Evolutionary conservation across 2,329 filamentous ascomycete species (phyloP).

Genomic region (Pseudopithomyces chartarum): DNA sequence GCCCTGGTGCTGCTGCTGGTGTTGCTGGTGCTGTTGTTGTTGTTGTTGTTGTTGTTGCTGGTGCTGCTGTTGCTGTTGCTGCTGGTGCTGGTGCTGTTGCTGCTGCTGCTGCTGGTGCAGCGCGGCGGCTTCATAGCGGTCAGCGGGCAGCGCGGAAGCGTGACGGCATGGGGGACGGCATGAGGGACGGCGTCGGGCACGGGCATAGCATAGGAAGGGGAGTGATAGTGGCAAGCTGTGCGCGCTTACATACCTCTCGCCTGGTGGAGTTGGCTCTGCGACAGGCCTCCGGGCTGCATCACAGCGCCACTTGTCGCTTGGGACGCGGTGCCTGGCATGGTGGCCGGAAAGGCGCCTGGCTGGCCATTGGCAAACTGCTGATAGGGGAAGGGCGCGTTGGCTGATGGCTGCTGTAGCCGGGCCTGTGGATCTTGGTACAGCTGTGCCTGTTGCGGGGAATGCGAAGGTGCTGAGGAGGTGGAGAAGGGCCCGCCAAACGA

Average conservation of each 20-base stretch:
- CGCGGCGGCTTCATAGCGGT: slow-evolving; percentile 27
- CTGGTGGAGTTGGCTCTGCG: slow-evolving; percentile 41
- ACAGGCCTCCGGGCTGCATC: slow-evolving; percentile 43
- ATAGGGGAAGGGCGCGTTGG: slow-evolving; percentile 33
- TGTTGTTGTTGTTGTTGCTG: slow-evolving; percentile 38
- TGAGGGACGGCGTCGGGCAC: not conserved
- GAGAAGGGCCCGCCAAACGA: slow-evolving; percentile 41
- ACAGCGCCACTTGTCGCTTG: slow-evolving; percentile 33
- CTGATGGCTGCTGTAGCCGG: slow-evolving; percentile 40
- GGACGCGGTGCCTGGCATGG: slow-evolving; percentile 23
- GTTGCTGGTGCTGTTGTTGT: slow-evolving; percentile 35
- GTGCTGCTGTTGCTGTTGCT: slow-evolving; percentile 38
- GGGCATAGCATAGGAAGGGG: not conserved
- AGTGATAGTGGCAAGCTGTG: slow-evolving; percentile 7
- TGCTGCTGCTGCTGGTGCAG: slow-evolving; percentile 34
- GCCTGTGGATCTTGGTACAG: slow-evolving; percentile 39
- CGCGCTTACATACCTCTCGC: slow-evolving; percentile 48
- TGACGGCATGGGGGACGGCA: slow-evolving; percentile 5
- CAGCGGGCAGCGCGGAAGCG: slow-evolving; percentile 11
- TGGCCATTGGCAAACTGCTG: slow-evolving; percentile 41
- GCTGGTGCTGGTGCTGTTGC: slow-evolving; percentile 42
- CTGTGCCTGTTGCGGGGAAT: slow-evolving; percentile 39
- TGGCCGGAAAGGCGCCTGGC: slow-evolving; percentile 31
- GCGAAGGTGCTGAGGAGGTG: slow-evolving; percentile 31
- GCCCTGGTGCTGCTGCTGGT: slow-evolving; percentile 42